Evolutionary conservation across 2,329 filamentous ascomycete genomes (phyloP), one percentile per base, ranked within the genome.

Genomic region (Botrytis byssoidea): DNA sequence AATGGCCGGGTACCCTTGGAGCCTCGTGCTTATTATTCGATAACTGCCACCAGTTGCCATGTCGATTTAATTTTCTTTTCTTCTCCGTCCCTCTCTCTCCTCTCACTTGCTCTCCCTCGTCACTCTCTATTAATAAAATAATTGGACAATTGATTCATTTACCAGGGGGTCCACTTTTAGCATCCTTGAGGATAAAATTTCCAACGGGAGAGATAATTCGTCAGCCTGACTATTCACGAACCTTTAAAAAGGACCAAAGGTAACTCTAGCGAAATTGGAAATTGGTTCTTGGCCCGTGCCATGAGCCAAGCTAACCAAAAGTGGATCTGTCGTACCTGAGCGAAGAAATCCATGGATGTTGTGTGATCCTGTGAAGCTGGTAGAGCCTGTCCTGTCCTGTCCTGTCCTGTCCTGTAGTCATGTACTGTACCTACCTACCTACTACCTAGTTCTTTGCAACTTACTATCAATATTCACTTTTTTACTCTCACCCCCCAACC

Each of bases 221-320:
- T 72, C 70, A 60, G 63, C 63, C 60, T 29, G 42, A 44, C 70
- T 71, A 48, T 71, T n/a, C 46, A 66, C 60, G 48, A 71, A 57
- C 35, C 44, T 65, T 32, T 7, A 51, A 71, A 51, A 37, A 57
- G 32, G 59, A 61, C 40, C 40, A 37, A 44, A 61, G 42, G 68
- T 65, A 35, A 72, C 46, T 55, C 70, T 72, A 72, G 70, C 70
- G 70, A 72, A 59, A 72, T 72, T 72, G 55, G 70, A 67, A 72
- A 67, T 72, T 67, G 51, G 70, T 2, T 44, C 25, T 63, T 71
- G 69, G 69, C 44, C 69, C 59, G 69, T 71, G 69, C 37, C 32
- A 35, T 37, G 37, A 69, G 18, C 48, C 35, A 55, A 70, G 40
- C 48, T 69, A 69, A 42, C 48, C 48, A 22, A 18, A 66, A 57